phyloP scores from a whole-genome alignment of 176 grass and related monocot genomes.

The Dendrocalamus sinicus region DNA sequence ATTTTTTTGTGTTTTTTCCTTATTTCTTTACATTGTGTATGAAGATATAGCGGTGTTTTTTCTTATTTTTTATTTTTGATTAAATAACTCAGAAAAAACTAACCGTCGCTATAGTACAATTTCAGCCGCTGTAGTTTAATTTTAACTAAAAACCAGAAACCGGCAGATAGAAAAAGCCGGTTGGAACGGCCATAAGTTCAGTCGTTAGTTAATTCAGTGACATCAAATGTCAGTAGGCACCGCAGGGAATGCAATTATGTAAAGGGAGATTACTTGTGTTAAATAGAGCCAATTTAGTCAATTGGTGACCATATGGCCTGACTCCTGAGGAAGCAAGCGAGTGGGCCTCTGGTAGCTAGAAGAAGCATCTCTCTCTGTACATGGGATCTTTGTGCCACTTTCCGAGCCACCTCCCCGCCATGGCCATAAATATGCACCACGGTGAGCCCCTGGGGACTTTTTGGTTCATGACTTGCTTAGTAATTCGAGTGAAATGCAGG shows the following conservation, averaged over 20 bases:
- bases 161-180: no score
- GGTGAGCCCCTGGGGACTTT: slow-evolving; percentile 31
- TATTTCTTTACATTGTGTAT: no score
- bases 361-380: slow-evolving; percentile 11
- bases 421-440: slow-evolving; percentile 49
- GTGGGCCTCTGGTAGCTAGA: neutral
- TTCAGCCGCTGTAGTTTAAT: rapidly evolving
- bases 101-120: no score
- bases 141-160: no score
- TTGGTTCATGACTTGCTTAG: slow-evolving; percentile 46
- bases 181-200: neutral
- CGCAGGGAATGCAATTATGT: neutral
- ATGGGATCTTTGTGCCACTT: slow-evolving; percentile 41
- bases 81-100: rapidly evolving
- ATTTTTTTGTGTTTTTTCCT: no score
- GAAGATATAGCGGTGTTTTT: no score
- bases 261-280: neutral
- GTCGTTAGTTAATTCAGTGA: neutral
- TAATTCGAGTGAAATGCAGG: slow-evolving; percentile 37
- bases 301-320: neutral
- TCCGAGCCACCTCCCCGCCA: slow-evolving; percentile 28
- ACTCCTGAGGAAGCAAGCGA: neutral
- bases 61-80: no score
- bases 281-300: slow-evolving; percentile 6
- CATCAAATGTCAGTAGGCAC: neutral